Percentiles rank a stretch among this genome's conserved stretches.
phyloP scores from a whole-genome alignment of 2,329 filamentous ascomycete genomes.

The Botrytis paeoniae region DNA sequence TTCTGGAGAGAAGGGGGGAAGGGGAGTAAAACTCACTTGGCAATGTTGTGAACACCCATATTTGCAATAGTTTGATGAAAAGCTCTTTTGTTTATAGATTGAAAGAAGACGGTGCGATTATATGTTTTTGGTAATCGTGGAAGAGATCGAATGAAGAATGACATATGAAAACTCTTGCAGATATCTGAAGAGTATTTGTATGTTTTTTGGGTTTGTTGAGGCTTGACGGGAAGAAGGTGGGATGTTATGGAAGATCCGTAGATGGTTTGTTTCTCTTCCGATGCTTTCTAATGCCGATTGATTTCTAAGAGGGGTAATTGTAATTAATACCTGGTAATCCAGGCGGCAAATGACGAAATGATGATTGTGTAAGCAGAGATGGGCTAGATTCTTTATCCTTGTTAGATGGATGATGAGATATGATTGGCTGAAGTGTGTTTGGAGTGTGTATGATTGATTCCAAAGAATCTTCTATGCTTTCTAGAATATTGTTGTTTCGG shows the following conservation, averaged over 20 bases:
- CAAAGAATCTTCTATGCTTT: not conserved
- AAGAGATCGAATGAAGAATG: slow-evolving; percentile 24
- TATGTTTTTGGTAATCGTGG: slow-evolving; percentile 22
- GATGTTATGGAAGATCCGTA: not conserved
- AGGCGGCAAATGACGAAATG: not conserved
- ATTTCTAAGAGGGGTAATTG: slow-evolving; percentile 23
- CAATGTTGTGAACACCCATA: slow-evolving; percentile 47
- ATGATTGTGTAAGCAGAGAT: not conserved
- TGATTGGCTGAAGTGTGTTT: not conserved
- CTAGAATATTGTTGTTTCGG: not conserved
- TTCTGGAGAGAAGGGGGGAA: not conserved
- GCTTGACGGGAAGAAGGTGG: not conserved
- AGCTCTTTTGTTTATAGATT: slow-evolving; percentile 19
- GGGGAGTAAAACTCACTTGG: slow-evolving; percentile 38
- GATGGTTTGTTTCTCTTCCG: not conserved
- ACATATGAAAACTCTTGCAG: slow-evolving; percentile 22
- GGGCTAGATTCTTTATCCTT: not conserved
- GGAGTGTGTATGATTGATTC: not conserved
- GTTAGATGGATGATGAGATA: not conserved
- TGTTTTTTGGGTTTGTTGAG: not conserved
- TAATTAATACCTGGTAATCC: not conserved
- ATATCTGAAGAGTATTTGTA: slow-evolving; percentile 3
- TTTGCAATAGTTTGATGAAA: slow-evolving; percentile 43
- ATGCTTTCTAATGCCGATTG: slow-evolving; percentile 13
- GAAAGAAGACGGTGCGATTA: slow-evolving; percentile 7